Base-by-base conservation (phyloP, 2,329 filamentous ascomycete genomes). In the Tolypocladium endophyticum region DNA sequence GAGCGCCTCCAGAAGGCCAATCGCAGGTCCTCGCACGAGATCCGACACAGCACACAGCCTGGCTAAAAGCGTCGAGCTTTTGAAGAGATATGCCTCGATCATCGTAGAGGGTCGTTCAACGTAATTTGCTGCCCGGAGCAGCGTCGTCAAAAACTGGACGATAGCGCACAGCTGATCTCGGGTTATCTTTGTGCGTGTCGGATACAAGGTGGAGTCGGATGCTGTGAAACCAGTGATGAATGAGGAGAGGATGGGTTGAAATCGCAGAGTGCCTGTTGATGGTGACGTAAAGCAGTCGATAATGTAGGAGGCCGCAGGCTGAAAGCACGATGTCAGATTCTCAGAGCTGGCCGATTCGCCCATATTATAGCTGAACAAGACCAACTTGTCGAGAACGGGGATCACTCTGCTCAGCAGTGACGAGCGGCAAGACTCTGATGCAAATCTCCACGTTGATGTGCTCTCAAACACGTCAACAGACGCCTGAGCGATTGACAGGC, bases 401-500 rank as follows among this genome's bases (percentile, higher is more conserved):
- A 90, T 81, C 33, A 96, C 84, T 50, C 81, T 80, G 23, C 81
- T 80, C 61, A 90, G 83, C 56, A 97, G 81, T 59, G 86, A 78
- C 57, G 86, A 83, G 52, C 87, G 85, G 64, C 92, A 87, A 33
- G 86, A 77, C 14, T 85, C 80, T 1, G 82, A 80, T 8, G 83
- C 79, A 70, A 95, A 97, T 65, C 87, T 87, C 94, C 93, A 99
- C 6, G 87, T 91, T 36, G 86, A 84, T 43, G 88, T 89, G 71
- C 88, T 94, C 74, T 96, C 92, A 65, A 95, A 88, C 8, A 95
- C 83, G 68, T 96, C 92, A 30, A 95, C 82, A 63, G 90, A 81
- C 2, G 87, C 87, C 64, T 89, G 86, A 8, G 87, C 87, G 66
- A 93, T 88, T 4, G 87, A 86, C 54, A 87, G 77, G 45, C 91